phyloP scores from a whole-genome alignment of 108 stramenopile species.

The Stephanodiscus triporus region DNA sequence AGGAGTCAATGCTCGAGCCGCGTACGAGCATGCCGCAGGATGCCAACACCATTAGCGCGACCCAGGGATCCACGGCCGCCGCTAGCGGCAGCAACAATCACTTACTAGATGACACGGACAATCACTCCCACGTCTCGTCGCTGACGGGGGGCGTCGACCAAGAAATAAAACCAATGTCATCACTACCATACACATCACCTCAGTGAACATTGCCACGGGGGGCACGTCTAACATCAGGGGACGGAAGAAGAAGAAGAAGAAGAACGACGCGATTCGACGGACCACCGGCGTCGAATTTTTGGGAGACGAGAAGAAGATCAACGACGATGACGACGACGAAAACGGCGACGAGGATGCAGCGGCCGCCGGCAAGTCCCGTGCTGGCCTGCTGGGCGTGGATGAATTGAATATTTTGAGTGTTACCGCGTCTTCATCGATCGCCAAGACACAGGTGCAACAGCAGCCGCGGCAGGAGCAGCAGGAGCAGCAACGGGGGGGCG shows the following conservation, averaged over 20 bases:
- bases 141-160: slow-evolving; percentile 90
- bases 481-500: slow-evolving; percentile 27
- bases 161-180: slow-evolving; percentile 80
- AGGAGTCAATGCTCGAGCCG: slow-evolving; percentile 50
- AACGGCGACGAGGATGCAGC: slow-evolving; percentile 1
- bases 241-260: slow-evolving; percentile 34
- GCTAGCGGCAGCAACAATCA: background rate
- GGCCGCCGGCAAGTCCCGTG: background rate
- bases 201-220: slow-evolving; percentile 80
- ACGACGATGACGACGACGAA: slow-evolving; percentile 22
- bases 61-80: background rate
- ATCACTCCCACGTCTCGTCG: slow-evolving; percentile 72
- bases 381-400: slow-evolving; percentile 17
- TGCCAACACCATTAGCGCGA: slow-evolving; percentile 1
- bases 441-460: background rate
- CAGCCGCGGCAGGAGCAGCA: slow-evolving; percentile 10
- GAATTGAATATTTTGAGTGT: slow-evolving; percentile 14
- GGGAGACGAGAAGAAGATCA: slow-evolving; percentile 19
- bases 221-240: slow-evolving; percentile 18
- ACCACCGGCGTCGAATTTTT: slow-evolving; percentile 23
- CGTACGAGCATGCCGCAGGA: slow-evolving; percentile 12
- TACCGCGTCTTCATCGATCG: background rate
- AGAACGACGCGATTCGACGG: background rate
- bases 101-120: slow-evolving; percentile 34
- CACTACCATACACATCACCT: slow-evolving; percentile 69